Evolutionary conservation across 805 yeast genomes (phyloP).

Genomic region (Starmerella riodocensis): DNA sequence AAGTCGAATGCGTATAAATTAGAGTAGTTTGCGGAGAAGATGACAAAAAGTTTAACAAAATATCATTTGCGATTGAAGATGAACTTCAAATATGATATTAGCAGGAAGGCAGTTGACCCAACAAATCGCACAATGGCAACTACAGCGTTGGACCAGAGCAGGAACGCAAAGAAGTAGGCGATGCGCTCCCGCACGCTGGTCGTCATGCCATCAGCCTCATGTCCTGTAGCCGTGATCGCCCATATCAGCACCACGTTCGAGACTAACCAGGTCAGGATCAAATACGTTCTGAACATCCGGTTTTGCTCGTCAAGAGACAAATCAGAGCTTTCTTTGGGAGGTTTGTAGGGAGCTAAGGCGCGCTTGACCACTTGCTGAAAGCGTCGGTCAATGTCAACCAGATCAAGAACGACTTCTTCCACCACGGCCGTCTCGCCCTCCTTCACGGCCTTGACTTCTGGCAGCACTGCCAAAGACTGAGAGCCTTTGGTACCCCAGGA

Average conservation of each 20-base stretch:
- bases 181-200: constrained; percentile 29
- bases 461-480: constrained; percentile 40
- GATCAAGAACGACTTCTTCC: constrained; percentile 36
- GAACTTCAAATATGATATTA: constrained; percentile 15
- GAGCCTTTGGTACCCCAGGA: constrained; percentile 70
- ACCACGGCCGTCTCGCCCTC: constrained; percentile 43
- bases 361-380: constrained; percentile 37
- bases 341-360: constrained; percentile 39
- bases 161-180: constrained; percentile 33
- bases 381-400: constrained; percentile 42
- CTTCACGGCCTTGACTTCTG: constrained; percentile 37
- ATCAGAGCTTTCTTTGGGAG: constrained; percentile 24
- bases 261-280: constrained; percentile 30
- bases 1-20: too few relatives aligned
- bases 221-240: constrained; percentile 29
- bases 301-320: constrained; percentile 28
- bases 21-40: too few relatives aligned
- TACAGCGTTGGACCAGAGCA: constrained; percentile 50
- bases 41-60: too few relatives aligned
- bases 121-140: constrained; percentile 44
- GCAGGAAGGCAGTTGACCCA: constrained; percentile 41
- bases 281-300: constrained; percentile 32
- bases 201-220: constrained; percentile 28
- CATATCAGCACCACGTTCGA: constrained; percentile 29
- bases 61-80: constrained; percentile 14